phyloP scores from a whole-genome alignment of 1,284 basidiomycete species.

The Fomitopsis pinicola region DNA sequence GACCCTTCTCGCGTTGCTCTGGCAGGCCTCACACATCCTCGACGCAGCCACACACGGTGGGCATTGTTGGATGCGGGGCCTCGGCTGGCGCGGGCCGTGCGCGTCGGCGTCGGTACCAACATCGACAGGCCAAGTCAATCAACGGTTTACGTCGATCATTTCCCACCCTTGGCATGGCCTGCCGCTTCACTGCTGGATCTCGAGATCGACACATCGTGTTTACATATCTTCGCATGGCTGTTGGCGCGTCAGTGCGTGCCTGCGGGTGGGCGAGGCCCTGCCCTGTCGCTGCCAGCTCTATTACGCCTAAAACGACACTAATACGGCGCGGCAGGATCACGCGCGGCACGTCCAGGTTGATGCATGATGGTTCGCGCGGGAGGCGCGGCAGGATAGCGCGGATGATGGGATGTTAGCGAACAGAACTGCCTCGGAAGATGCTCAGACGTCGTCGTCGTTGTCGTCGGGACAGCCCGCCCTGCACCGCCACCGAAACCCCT shows the following conservation, averaged over 20 bases:
- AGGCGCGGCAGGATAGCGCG: neutral
- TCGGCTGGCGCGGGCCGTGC: no score
- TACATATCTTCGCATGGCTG: neutral
- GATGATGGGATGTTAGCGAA: neutral
- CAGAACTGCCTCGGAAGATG: neutral
- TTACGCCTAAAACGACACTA: no score
- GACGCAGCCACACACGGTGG: no score
- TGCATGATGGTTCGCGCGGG: neutral
- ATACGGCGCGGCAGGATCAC: neutral
- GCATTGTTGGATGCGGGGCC: no score
- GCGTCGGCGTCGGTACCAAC: neutral
- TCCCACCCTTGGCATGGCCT: neutral
- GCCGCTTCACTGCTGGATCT: neutral
- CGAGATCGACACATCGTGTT: conserved; percentile 1
- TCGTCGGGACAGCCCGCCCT: neutral
- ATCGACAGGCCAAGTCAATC: neutral
- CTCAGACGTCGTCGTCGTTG: neutral
- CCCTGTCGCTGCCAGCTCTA: no score
- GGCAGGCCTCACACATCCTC: no score
- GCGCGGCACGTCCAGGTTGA: neutral
- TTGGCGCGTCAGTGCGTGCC: no score
- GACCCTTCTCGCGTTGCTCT: no score
- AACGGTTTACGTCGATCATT: neutral
- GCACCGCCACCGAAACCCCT: neutral
- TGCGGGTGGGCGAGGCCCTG: no score